Percentiles rank a stretch among this genome's conserved stretches.
Evolutionary conservation across 768 basidiomycete species (phyloP).

Genomic region (Boletus vinaceobasis): DNA sequence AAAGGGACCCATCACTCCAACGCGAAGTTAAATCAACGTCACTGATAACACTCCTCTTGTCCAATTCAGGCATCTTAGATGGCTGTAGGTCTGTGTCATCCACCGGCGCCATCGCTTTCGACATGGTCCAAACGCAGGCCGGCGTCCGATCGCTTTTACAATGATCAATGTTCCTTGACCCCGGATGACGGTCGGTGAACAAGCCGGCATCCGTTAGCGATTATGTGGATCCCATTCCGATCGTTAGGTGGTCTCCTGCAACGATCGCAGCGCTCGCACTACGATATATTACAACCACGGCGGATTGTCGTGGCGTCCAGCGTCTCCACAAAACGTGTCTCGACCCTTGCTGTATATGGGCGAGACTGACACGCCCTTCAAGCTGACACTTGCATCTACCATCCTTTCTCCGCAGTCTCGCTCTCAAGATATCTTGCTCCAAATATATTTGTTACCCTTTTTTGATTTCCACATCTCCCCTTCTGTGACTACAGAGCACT

Average conservation of each 20-base stretch:
- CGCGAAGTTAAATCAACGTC: constrained; percentile 19
- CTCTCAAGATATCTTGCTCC: constrained; percentile 1
- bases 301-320: constrained; percentile 18
- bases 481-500: background rate
- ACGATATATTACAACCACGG: constrained; percentile 18
- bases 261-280: constrained; percentile 7
- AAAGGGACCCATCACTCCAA: constrained; percentile 15
- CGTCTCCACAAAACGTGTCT: constrained; percentile 25
- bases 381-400: background rate
- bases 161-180: background rate
- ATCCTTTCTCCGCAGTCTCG: constrained; percentile 1
- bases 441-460: background rate
- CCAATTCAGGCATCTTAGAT: background rate
- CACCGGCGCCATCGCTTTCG: background rate
- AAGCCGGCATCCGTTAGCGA: background rate
- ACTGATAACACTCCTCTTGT: constrained; percentile 7
- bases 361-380: constrained; percentile 2
- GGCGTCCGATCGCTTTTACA: background rate
- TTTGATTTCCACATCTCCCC: background rate
- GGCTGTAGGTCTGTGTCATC: background rate
- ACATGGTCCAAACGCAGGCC: background rate
- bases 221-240: constrained; percentile 9
- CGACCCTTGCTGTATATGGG: constrained; percentile 27
- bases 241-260: constrained; percentile 7
- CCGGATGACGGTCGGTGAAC: background rate